Evolutionary conservation across 2,329 filamentous ascomycete genomes (phyloP).

Genomic region (Talaromyces marneffei): DNA sequence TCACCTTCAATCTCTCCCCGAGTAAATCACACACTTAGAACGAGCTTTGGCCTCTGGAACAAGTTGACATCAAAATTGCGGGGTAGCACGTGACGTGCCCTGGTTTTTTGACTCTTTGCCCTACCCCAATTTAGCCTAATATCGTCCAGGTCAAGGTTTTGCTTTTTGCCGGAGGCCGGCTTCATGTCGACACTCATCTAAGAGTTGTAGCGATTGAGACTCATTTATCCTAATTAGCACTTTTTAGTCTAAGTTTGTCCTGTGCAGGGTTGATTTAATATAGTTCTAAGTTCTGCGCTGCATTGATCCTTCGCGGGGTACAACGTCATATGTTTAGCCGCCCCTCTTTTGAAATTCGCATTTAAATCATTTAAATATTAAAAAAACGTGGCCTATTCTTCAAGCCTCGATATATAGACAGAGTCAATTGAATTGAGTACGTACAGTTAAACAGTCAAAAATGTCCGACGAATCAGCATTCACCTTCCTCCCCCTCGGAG

Average conservation of each 20-base stretch:
- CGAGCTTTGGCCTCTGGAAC: neutral
- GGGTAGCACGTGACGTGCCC: neutral
- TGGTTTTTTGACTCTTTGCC: neutral
- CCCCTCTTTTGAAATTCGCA: neutral
- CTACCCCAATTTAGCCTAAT: conserved; percentile 1
- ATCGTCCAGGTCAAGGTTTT: neutral
- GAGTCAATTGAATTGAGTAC: no score
- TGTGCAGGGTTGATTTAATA: neutral
- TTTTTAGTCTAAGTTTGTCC: no score
- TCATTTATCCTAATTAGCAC: neutral
- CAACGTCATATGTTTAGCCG: neutral
- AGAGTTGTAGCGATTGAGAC: neutral
- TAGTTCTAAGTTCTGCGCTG: neutral
- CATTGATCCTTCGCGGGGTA: neutral
- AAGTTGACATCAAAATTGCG: neutral
- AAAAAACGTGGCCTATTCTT: neutral
- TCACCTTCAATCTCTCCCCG: neutral
- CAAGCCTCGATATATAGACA: neutral
- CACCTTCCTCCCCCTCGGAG: conserved; percentile 42
- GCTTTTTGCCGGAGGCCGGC: neutral
- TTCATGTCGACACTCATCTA: neutral
- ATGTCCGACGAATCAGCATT: conserved; percentile 34
- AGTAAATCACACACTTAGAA: neutral
- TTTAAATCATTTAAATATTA: neutral
- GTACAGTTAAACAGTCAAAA: no score